Base-by-base conservation (phyloP, 257 asterid species). In the Fraxinus anomala region DNA sequence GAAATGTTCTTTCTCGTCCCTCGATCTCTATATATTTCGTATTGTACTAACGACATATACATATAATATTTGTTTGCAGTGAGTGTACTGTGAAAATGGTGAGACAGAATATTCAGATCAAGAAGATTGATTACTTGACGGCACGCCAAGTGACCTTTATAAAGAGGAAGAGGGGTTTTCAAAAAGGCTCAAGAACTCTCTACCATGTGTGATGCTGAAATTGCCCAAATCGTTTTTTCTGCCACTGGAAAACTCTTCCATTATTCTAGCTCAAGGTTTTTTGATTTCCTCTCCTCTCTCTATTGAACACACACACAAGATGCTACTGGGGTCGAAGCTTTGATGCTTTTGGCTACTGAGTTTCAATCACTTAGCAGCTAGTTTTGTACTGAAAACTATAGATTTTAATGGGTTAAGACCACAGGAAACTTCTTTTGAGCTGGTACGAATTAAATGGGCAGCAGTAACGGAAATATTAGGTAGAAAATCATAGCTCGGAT, bases 61-160 rank as follows among this genome's bases (percentile, higher is more conserved):
- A 3, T 7, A 40, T 40, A 9, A 40, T 8, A 9, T 24, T 14
- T 23, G 47, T 69, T 34, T 70, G 54, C 30, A 37, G 74, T 16
- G 39, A 36, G 9, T 36, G 39, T 36, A 37, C 40, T 2, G 40
- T 37, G 76, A 68, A 59, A 72, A 87, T 87, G 88, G 88, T 82
- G 81, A 82, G 90, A 65, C 83, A 84, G 75, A 87, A 75, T 69
- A 87, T 87, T 70, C 78, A 82, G 80, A 87, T 84, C 71, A 82
- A 82, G 82, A 84, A 80, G 81, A 87, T 84, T 4, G 88, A 87
- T 34, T 84, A 83, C 85, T 78, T 87, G 76, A 73, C 88, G 0
- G 83, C 88, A 6, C 80, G 88, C 31, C 88, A 87, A 34, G 90
- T 87, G 77, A 87, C 88, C 0, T 87, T 84, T 24, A 82, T 85